Conservation (phyloP, 805 yeast genomes). For the Candida saitoana region DNA sequence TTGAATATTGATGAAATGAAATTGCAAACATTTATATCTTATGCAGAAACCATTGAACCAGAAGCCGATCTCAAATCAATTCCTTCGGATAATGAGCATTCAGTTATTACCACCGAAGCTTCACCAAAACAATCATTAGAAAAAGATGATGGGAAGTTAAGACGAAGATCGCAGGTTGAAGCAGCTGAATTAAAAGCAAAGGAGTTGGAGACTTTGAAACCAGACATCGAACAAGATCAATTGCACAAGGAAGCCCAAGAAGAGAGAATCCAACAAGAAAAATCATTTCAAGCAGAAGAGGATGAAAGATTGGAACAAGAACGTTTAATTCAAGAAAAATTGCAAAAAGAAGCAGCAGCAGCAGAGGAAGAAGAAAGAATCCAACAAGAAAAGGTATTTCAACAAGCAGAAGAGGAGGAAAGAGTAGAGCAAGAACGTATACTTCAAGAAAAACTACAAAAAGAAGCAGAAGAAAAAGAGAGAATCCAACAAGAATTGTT, state of each 20-base stretch:
- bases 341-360: not conserved
- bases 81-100: not conserved
- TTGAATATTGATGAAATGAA: conserved; percentile 23
- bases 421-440: not conserved
- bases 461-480: not conserved
- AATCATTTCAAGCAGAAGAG: not conserved
- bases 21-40: conserved; percentile 15
- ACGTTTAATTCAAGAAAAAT: not conserved
- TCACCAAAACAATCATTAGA: not conserved
- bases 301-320: not conserved
- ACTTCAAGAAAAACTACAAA: not conserved
- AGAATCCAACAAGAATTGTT: not conserved
- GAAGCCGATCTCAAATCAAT: not conserved
- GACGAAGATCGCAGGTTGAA: not conserved
- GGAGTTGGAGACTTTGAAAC: not conserved
- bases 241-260: not conserved
- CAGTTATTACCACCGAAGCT: not conserved
- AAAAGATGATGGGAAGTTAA: not conserved
- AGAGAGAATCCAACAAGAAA: not conserved
- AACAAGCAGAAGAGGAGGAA: not conserved
- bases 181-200: not conserved
- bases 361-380: not conserved
- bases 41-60: conserved; percentile 2
- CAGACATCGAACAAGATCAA: not conserved
- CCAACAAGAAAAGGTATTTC: not conserved